Conservation (phyloP, 306 rosid species). For the Lablab purpureus region DNA sequence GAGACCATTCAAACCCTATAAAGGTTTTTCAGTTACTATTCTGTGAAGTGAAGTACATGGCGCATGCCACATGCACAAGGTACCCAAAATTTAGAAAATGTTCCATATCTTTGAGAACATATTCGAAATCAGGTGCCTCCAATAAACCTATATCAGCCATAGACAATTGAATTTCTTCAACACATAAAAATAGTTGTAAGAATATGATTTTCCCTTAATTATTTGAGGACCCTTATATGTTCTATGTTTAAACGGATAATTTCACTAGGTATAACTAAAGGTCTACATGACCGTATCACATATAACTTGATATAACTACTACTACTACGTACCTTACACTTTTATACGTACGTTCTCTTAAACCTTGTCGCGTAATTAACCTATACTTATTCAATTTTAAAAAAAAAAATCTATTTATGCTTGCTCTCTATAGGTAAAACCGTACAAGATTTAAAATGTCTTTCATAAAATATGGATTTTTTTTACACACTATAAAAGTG, state of each 20-base stretch:
- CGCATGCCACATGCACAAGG: not conserved
- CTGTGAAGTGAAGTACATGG: not conserved
- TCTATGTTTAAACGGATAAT: not conserved
- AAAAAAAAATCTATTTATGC: too few species aligned
- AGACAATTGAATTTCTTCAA: not conserved
- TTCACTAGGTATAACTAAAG: not conserved
- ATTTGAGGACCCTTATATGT: not conserved
- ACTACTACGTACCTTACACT: not conserved
- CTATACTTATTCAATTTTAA: not conserved
- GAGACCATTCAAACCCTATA: not conserved
- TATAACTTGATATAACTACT: not conserved
- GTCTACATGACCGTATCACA: not conserved
- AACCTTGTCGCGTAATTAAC: not conserved
- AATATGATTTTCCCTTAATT: not conserved
- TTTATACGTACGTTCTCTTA: too few species aligned
- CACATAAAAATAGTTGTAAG: not conserved
- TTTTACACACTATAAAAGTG: too few species aligned
- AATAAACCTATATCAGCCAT: not conserved
- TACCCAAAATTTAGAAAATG: not conserved
- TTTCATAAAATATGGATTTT: too few species aligned
- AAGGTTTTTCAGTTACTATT: not conserved
- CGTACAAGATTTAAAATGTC: too few species aligned
- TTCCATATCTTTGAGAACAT: constrained; percentile 14
- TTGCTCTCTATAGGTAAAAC: too few species aligned
- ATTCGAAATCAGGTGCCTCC: not conserved